Evolutionary conservation across 2,329 filamentous ascomycete genomes (phyloP).

Genomic region (Penicillium corylophilum): DNA sequence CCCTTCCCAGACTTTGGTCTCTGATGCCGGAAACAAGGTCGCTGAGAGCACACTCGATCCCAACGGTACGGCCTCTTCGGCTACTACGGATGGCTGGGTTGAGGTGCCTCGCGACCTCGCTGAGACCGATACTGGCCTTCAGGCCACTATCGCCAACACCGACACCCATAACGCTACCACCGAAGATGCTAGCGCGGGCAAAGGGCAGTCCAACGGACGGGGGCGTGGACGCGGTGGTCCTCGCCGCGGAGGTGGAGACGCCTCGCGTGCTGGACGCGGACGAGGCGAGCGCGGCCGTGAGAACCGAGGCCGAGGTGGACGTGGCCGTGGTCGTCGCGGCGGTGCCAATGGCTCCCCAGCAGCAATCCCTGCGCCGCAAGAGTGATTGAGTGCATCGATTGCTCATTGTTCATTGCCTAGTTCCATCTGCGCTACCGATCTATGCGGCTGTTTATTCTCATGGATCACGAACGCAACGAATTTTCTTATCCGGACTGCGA

Average conservation of each 20-base stretch:
- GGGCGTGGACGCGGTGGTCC: conserved; percentile 39
- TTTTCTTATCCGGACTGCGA: conserved; percentile 25
- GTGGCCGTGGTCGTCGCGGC: conserved; percentile 27
- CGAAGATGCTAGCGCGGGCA: conserved; percentile 51
- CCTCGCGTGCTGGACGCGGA: conserved; percentile 38
- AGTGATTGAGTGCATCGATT: not conserved
- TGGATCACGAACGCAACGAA: conserved; percentile 40
- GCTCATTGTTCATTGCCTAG: not conserved
- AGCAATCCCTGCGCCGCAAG: conserved; percentile 14
- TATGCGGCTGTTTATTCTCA: conserved; percentile 26
- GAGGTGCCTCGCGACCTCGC: conserved; percentile 69
- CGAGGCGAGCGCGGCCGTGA: conserved; percentile 29
- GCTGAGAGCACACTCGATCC: conserved; percentile 59
- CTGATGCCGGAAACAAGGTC: conserved; percentile 44
- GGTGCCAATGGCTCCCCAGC: conserved; percentile 28
- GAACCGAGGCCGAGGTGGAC: not conserved
- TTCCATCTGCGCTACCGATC: not conserved
- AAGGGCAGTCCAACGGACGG: conserved; percentile 35
- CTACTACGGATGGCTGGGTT: conserved; percentile 67
- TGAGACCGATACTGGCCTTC: conserved; percentile 69
- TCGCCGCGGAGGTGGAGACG: conserved; percentile 33
- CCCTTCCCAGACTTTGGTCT: conserved; percentile 42
- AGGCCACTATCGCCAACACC: conserved; percentile 59
- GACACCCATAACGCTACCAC: conserved; percentile 62
- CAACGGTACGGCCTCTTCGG: conserved; percentile 49